Evolutionary conservation across 768 basidiomycete genomes (phyloP).

Genomic region (Imleria badia): DNA sequence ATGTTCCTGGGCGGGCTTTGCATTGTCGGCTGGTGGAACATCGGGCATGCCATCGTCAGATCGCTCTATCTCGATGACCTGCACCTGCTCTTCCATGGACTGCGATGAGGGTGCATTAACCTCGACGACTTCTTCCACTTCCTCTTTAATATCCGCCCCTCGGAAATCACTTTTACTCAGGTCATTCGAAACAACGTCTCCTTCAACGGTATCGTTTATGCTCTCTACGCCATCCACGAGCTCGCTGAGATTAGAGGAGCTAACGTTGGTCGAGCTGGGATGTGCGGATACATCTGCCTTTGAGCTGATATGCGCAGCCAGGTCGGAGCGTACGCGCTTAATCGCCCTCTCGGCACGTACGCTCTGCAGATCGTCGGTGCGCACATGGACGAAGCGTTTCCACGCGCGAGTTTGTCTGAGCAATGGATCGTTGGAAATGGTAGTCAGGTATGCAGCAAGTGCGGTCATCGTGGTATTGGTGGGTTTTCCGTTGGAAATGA

Average conservation of each 20-base stretch:
- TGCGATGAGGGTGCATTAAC: background rate
- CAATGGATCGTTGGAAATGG: conserved; percentile 63
- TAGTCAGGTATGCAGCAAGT: conserved; percentile 79
- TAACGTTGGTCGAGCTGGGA: conserved; percentile 24
- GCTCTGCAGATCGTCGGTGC: conserved; percentile 87
- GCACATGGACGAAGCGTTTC: conserved; percentile 83
- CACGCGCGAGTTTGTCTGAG: conserved; percentile 69
- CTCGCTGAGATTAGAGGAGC: conserved; percentile 34
- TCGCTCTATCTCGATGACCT: conserved; percentile 23
- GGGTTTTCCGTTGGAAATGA: conserved; percentile 17
- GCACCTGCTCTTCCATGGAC: conserved; percentile 4
- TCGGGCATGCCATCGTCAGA: conserved; percentile 22
- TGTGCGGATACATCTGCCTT: conserved; percentile 28
- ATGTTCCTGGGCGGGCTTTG: conserved; percentile 6
- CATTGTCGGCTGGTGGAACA: conserved; percentile 5
- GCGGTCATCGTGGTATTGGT: conserved; percentile 58
- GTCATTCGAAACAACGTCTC: conserved; percentile 19
- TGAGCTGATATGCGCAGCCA: conserved; percentile 65
- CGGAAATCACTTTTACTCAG: conserved; percentile 13
- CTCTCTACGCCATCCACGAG: conserved; percentile 33
- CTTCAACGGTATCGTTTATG: conserved; percentile 26
- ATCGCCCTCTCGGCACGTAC: conserved; percentile 84
- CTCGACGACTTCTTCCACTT: conserved; percentile 26
- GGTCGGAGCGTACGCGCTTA: conserved; percentile 83
- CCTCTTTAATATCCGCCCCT: conserved; percentile 28